A percentile compares a stretch with the other conserved stretches of the same genome.
These are phyloP conservation scores for Immersiella caudata DNA, from an alignment of 495 filamentous ascomycete genomes.

Conservation along the genomic window DNA sequence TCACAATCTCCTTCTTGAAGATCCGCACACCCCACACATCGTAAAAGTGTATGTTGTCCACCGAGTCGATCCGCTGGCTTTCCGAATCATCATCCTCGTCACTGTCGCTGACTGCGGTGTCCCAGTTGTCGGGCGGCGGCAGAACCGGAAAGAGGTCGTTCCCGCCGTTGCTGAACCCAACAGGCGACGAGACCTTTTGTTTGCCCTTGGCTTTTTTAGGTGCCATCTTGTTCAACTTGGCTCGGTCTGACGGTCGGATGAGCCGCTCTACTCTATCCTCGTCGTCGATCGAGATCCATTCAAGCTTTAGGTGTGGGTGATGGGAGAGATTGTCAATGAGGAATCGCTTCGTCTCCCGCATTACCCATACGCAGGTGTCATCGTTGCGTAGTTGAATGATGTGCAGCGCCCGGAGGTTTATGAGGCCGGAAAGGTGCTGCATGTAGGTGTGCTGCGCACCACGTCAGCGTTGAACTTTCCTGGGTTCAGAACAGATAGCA, in stretches of 20 bases:
- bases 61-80: conserved; percentile 35
- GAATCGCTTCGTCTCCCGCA: conserved; percentile 54
- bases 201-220: conserved; percentile 34
- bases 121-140: conserved; percentile 29
- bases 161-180: conserved; percentile 3
- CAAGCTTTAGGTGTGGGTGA: conserved; percentile 52
- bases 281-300: conserved; percentile 56
- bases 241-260: conserved; percentile 32
- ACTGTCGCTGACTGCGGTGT: conserved; percentile 36
- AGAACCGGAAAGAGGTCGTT: conserved; percentile 28
- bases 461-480: conserved; percentile 11
- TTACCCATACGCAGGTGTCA: conserved; percentile 53
- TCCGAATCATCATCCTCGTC: conserved; percentile 31
- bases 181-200: conserved; percentile 28
- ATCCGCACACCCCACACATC: conserved; percentile 53
- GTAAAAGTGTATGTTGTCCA: conserved; percentile 47
- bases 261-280: conserved; percentile 47
- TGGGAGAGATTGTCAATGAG: conserved; percentile 56
- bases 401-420: conserved; percentile 55
- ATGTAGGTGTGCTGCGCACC: conserved; percentile 52
- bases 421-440: conserved; percentile 51
- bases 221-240: conserved; percentile 34
- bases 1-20: conserved; percentile 53
- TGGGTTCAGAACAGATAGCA: conserved; percentile 9
- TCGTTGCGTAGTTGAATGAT: conserved; percentile 53